Percentiles rank a stretch among this genome's conserved stretches.
Evolutionary conservation across 1,284 basidiomycete genomes (phyloP).

Genomic region (Tausonia pullulans): DNA sequence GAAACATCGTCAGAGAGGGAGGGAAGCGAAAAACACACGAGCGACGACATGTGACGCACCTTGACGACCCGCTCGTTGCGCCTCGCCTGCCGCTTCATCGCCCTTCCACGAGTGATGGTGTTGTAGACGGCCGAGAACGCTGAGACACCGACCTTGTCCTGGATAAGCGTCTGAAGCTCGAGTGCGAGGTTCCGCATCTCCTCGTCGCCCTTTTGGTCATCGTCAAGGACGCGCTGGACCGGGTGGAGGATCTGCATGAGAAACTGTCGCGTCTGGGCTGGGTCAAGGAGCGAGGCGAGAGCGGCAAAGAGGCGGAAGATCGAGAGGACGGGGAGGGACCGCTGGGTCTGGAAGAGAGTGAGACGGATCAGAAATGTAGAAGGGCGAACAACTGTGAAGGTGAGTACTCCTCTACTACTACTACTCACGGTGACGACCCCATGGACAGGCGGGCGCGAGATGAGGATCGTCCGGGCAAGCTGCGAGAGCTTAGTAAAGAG

Average conservation of each 20-base stretch:
- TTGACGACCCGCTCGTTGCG: conserved; percentile 54
- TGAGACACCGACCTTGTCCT: conserved; percentile 70
- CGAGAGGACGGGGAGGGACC: conserved; percentile 68
- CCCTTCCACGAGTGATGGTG: conserved; percentile 58
- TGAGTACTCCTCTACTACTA: conserved; percentile 16
- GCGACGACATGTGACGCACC: conserved; percentile 31
- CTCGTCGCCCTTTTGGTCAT: conserved; percentile 47
- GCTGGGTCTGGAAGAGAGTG: conserved; percentile 40
- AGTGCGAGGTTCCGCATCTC: conserved; percentile 69
- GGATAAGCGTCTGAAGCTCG: conserved; percentile 81
- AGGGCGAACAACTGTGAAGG: conserved; percentile 38
- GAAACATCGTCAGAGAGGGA: conserved; percentile 9
- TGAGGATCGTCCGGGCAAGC: conserved; percentile 48
- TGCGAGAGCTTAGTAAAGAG: conserved; percentile 88
- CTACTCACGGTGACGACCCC: conserved; percentile 22
- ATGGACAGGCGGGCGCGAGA: conserved; percentile 34
- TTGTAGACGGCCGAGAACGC: conserved; percentile 70
- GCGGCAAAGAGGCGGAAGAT: conserved; percentile 91
- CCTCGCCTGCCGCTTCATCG: conserved; percentile 59
- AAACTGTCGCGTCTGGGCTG: conserved; percentile 49
- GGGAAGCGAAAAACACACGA: neutral
- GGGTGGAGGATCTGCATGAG: conserved; percentile 77
- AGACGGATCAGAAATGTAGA: conserved; percentile 6
- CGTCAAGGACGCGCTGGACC: conserved; percentile 73
- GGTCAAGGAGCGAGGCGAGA: conserved; percentile 61